phyloP scores from a whole-genome alignment of 148 eudicot genomes.

The Spergularia marina region DNA sequence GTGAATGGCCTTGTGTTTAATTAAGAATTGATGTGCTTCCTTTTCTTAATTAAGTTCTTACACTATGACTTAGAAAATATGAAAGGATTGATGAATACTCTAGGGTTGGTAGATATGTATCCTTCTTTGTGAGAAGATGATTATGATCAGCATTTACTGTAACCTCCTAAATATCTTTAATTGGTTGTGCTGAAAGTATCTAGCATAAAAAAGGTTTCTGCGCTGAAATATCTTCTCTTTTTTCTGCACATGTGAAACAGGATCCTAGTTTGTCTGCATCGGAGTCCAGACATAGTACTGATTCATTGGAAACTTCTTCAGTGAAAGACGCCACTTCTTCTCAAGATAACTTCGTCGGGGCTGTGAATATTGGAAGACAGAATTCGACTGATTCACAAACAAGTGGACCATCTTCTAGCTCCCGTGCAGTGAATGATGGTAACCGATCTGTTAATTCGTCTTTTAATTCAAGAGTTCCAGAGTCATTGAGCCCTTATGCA shows the following conservation, averaged over 20 bases:
- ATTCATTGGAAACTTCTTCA: conserved; percentile 46
- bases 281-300: conserved; percentile 47
- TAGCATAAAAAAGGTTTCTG: not conserved
- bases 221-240: not conserved
- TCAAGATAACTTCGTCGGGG: conserved; percentile 26
- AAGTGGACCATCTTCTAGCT: conserved; percentile 33
- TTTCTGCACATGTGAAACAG: conserved; percentile 34
- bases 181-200: not conserved
- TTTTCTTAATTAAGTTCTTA: not conserved
- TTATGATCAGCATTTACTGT: not conserved
- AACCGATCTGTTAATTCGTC: conserved; percentile 37
- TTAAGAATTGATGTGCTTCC: not conserved
- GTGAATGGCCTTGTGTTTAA: not conserved
- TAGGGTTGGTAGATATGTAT: not conserved
- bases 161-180: not conserved
- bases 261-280: conserved; percentile 58
- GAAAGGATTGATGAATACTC: not conserved
- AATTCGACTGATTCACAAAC: conserved; percentile 37
- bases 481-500: conserved; percentile 26
- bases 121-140: not conserved
- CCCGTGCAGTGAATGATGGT: conserved; percentile 26
- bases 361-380: conserved; percentile 34
- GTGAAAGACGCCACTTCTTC: conserved; percentile 41
- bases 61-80: not conserved
- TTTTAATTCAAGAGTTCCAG: conserved; percentile 30